Evolutionary conservation across 768 basidiomycete genomes (phyloP).

Genomic region (Suillus paluster): DNA sequence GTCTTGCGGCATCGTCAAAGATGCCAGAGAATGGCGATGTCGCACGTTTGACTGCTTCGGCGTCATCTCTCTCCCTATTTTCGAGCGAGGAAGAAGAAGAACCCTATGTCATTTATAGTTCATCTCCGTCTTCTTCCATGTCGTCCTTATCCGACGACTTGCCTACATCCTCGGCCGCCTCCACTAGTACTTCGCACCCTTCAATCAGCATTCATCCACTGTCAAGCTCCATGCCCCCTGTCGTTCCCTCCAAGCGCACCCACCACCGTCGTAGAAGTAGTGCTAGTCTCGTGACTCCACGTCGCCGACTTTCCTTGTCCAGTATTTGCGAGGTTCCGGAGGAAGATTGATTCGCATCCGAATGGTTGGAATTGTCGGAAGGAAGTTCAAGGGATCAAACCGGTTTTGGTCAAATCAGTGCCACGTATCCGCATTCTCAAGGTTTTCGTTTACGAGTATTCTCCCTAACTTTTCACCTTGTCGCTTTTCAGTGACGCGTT

Average conservation of each 20-base stretch:
- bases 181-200: conserved; percentile 30
- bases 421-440: neutral
- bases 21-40: neutral
- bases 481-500: neutral
- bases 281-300: conserved; percentile 34
- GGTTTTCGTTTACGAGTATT: neutral
- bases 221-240: conserved; percentile 8
- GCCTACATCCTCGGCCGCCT: conserved; percentile 17
- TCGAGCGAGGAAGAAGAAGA: conserved; percentile 34
- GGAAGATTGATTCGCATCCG: conserved; percentile 25
- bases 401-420: conserved; percentile 9
- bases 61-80: conserved; percentile 27
- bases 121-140: conserved; percentile 35
- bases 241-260: conserved; percentile 2
- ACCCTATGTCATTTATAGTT: conserved; percentile 38
- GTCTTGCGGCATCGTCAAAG: conserved; percentile 1
- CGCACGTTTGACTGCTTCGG: conserved; percentile 1
- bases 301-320: conserved; percentile 35
- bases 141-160: conserved; percentile 37
- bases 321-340: conserved; percentile 39
- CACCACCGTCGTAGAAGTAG: conserved; percentile 37
- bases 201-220: conserved; percentile 15
- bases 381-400: conserved; percentile 11
- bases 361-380: conserved; percentile 1
- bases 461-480: neutral